Evolutionary conservation across 2,329 filamentous ascomycete genomes (phyloP), one percentile per base, ranked within the genome.

Genomic region (Orbilia brochopaga): DNA sequence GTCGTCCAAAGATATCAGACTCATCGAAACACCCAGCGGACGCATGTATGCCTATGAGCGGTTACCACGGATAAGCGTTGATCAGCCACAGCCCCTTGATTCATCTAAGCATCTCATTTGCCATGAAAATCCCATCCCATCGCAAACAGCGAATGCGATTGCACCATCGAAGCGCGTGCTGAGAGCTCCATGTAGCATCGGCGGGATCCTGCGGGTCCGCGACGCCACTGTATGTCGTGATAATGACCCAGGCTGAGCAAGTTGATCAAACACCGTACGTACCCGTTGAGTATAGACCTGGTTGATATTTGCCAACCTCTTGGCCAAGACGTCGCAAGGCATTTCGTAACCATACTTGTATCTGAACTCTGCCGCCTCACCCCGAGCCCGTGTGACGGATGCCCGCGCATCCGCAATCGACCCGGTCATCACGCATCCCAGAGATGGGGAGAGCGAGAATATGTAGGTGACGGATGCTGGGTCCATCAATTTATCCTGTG

Each of bases 301-400:
- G 82, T 91, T 97, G 83, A 99, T 97, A 82, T 99, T 99, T 80
- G 94, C 94, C 81, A 99, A 84, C 79, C 94, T 87, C 86, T 99
- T 99, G 75, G 94, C 91, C 78, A 99, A 83, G 58, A 92, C 94
- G 81, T 99, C 94, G 80, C 92, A 96, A 72, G 94, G 94, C 94
- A 99, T 99, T 85, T 99, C 94, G 82, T 99, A 99, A 78, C 94
- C 94, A 80, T 87, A 96, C 83, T 97, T 97, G 87, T 99, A 99
- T 81, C 88, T 88, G 83, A 99, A 99, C 80, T 99, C 93, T 66
- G 93, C 93, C 76, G 94, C 94, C 83, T 99, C 94, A 77, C 91
- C 90, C 82, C 94, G 90, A 75, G 94, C 94, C 78, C 94, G 88
- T 81, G 91, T 91, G 73, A 96, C 91, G 75, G 91, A 95, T 32